phyloP scores from a whole-genome alignment of 768 basidiomycete species.

The Termitomyces sp. region DNA sequence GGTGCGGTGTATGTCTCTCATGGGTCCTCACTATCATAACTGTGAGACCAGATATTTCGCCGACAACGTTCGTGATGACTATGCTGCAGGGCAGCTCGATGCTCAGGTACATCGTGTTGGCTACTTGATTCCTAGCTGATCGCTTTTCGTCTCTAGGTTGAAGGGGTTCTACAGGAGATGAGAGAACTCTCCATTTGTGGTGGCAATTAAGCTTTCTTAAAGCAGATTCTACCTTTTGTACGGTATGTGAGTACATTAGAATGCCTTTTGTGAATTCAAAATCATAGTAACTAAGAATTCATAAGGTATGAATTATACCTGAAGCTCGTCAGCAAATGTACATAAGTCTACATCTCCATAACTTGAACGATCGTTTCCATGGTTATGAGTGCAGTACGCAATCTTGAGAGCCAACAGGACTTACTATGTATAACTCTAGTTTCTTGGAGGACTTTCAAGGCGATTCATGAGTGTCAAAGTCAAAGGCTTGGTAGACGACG shows the following conservation, averaged over 20 bases:
- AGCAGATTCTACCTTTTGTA: not conserved
- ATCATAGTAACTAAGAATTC: not conserved
- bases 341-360: not conserved
- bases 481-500: conserved; percentile 18
- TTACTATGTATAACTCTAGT: not conserved
- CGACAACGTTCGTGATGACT: conserved; percentile 91
- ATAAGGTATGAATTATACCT: not conserved
- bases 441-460: conserved; percentile 1
- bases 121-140: not conserved
- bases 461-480: conserved; percentile 21
- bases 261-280: not conserved
- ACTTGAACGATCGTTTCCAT: not conserved
- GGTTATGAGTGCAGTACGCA: not conserved
- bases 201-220: conserved; percentile 30
- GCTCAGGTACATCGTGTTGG: conserved; percentile 59
- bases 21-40: not conserved
- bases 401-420: not conserved
- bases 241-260: conserved; percentile 4
- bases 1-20: conserved; percentile 38
- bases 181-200: conserved; percentile 93
- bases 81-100: conserved; percentile 94
- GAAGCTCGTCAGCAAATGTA: not conserved
- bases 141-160: conserved; percentile 54
- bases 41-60: conserved; percentile 69
- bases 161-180: conserved; percentile 96